phyloP scores from a whole-genome alignment of 495 filamentous ascomycete species.

The Lasiosphaeris hirsuta region DNA sequence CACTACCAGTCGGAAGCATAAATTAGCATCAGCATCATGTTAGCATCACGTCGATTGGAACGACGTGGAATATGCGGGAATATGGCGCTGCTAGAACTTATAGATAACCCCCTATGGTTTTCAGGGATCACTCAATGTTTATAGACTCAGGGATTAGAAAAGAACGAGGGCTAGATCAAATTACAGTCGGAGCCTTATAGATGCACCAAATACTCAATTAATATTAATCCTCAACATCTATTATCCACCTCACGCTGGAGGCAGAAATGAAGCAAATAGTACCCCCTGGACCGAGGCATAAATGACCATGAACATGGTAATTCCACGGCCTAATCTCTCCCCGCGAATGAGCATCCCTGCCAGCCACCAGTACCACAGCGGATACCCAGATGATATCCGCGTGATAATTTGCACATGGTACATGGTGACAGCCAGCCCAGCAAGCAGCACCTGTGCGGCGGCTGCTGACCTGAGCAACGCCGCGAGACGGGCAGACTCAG shows the following conservation, averaged over 20 bases:
- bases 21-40: too few species aligned
- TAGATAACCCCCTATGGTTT: too few species aligned
- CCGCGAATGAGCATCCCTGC: constrained; percentile 39
- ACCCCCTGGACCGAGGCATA: constrained; percentile 79
- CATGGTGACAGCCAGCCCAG: constrained; percentile 64
- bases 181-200: background rate
- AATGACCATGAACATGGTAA: constrained; percentile 61
- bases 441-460: constrained; percentile 67
- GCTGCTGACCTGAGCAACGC: constrained; percentile 56
- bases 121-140: too few species aligned
- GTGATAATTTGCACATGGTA: constrained; percentile 95
- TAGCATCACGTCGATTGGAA: too few species aligned
- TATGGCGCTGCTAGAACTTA: too few species aligned
- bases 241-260: constrained; percentile 60
- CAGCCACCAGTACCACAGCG: constrained; percentile 85
- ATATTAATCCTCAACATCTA: background rate
- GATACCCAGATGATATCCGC: constrained; percentile 82
- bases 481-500: constrained; percentile 20
- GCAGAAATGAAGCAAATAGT: constrained; percentile 88
- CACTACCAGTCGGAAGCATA: too few species aligned
- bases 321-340: constrained; percentile 24
- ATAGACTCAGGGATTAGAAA: too few species aligned
- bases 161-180: too few species aligned
- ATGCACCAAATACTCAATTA: background rate
- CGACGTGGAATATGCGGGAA: too few species aligned